Evolutionary conservation across 306 rosid genomes (phyloP), one percentile per base, ranked within the genome.

Genomic region (Biancaea sappan): DNA sequence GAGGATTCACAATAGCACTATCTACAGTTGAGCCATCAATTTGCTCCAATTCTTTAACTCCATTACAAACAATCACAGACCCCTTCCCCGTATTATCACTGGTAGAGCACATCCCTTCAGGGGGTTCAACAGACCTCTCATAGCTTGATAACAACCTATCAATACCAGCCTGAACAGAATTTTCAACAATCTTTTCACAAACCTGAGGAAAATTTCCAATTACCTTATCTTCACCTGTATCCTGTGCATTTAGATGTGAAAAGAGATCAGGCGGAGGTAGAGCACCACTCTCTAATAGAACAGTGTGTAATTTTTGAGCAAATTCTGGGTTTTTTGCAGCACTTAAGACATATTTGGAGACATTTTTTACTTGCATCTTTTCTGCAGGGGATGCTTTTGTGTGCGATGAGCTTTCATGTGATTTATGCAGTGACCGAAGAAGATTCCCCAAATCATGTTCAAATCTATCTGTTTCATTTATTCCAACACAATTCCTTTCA

Each of bases 261-360:
- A 90, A 92, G 65, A 92, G 87, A 83, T 90, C 98, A 48, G 94
- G 88, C 57, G 96, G 97, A 83, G 96, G 99, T 29, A 92, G 82
- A 25, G 98, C 99, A 24, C 96, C 97, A 66, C 93, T 92, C 84
- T 92, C 99, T 86, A 90, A 82, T 76, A 88, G 84, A 77, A 95
- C 94, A 47, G 86, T 91, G 76, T 87, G 98, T 47, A 92, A 82
- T 76, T 90, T 92, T 84, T 91, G 91, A 54, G 96, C 96, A 79
- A 92, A 95, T 57, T 85, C 96, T 22, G 98, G 96, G 82, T 92
- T 78, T 82, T 88, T 87, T 84, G 99, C 91, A 9, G 97, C 99
- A 79, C 84, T 87, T 57, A 88, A 92, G 71, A 89, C 98, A 84
- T 91, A 91, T 72, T 89, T 79, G 1, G 98, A 91, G 51, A 94